Base-by-base conservation (phyloP, 1,139 yeast genomes). In the Meyerozyma guilliermondii region DNA sequence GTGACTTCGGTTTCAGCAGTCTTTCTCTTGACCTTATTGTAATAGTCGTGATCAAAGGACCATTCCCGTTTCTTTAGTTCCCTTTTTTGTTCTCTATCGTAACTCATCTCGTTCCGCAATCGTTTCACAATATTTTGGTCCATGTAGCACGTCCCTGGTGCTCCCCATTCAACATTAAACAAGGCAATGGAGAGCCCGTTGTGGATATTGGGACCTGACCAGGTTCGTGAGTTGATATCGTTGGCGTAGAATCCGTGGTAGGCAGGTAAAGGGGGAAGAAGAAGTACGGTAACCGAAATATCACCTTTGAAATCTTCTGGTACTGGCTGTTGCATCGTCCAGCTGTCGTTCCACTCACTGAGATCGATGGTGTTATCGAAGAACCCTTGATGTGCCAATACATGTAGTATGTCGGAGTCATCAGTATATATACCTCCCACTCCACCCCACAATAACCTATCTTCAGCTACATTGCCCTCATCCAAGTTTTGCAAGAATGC, bases 391-490 rank as follows among this genome's bases (percentile, higher is more conserved):
- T 92, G 98, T 47, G 80, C 76, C 46, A 91, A 65, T 0, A 83
- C 85, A 3, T 87, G 73, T 35, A 92, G 74, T 4, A 91, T 66
- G 58, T 92, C 96, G 1, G 95, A 85, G 62, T 92, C 98, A 60
- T 92, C 98, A 1, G 97, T 87, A 61, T 91, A 92, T 3, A 92
- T 70, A 1, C 75, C 76, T 28, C 68, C 56, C 41, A 84, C 89
- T 0, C 96, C 87, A 2, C 98, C 98, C 98, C 98, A 92, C 1
- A 89, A 56, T 43, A 78, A 77, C 35, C 95, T 67, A 46, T 76
- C 71, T 33, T 50, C 40, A 16, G 50, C 43, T 14, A 57, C 58
- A 13, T 70, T 65, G 31, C 71, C 66, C 13, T 57, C 59, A 8
- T 58, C 48, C 56, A 57, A 43, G 10, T 51, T 49, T n/a, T 55